phyloP scores from a whole-genome alignment of 441 rosid species.

The Adansonia grandidieri region DNA sequence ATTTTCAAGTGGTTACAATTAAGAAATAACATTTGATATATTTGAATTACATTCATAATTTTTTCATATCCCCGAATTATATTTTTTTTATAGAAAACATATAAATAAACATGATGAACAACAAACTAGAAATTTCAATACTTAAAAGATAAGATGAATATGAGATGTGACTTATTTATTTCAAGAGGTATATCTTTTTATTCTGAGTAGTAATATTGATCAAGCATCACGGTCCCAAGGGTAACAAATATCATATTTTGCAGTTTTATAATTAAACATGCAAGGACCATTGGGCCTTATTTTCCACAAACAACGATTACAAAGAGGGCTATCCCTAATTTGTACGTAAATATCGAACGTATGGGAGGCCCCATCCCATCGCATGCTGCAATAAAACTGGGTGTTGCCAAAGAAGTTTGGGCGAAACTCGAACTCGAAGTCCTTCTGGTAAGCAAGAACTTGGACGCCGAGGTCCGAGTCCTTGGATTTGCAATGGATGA shows the following conservation, averaged over 20 bases:
- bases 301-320: constrained; percentile 22
- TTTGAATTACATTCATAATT: too few relatives aligned
- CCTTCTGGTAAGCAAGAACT: background rate
- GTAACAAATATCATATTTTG: constrained; percentile 16
- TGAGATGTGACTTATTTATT: background rate
- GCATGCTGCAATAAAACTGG: constrained; percentile 22
- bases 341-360: constrained; percentile 22
- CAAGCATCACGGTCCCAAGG: constrained; percentile 4
- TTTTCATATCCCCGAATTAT: too few relatives aligned
- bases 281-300: constrained; percentile 21
- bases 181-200: background rate
- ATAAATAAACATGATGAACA: too few relatives aligned
- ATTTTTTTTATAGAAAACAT: too few relatives aligned
- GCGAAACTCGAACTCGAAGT: constrained; percentile 2
- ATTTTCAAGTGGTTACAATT: too few relatives aligned
- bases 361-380: background rate
- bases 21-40: too few relatives aligned
- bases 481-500: constrained; percentile 21
- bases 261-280: background rate
- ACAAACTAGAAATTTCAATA: too few relatives aligned
- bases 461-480: constrained; percentile 3
- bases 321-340: constrained; percentile 12
- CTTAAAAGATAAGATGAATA: too few relatives aligned
- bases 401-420: constrained; percentile 18
- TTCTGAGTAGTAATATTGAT: background rate